Evolutionary conservation across 2,329 filamentous ascomycete species (phyloP).

Genomic region (Aspergillus ustus): DNA sequence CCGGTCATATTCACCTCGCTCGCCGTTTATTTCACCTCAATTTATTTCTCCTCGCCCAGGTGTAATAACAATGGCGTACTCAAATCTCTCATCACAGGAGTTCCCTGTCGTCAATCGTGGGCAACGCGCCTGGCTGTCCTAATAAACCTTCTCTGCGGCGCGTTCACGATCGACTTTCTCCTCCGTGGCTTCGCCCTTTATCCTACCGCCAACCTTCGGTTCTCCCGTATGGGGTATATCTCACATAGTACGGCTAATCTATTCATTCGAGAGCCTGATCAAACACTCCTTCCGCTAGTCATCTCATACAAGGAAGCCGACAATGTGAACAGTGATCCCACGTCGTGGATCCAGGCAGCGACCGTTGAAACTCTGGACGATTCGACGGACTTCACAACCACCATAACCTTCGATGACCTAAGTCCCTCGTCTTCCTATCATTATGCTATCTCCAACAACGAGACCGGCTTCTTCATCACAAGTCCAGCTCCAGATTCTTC

Average conservation of each 20-base stretch:
- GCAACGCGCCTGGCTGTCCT: constrained; percentile 70
- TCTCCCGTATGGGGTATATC: constrained; percentile 85
- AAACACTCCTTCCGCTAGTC: constrained; percentile 73
- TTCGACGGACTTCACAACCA: constrained; percentile 80
- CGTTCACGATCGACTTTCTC: constrained; percentile 76
- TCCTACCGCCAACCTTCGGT: constrained; percentile 75
- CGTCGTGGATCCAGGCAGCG: constrained; percentile 68
- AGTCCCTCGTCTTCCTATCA: constrained; percentile 76
- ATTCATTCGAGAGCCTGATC: constrained; percentile 81
- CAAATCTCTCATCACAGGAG: constrained; percentile 73
- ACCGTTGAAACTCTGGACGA: constrained; percentile 69
- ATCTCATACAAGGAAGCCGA: constrained; percentile 62
- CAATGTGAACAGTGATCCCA: constrained; percentile 25
- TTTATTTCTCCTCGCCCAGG: constrained; percentile 26
- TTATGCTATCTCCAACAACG: constrained; percentile 85
- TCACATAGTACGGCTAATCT: constrained; percentile 79
- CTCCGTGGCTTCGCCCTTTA: constrained; percentile 74
- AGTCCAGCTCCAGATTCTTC: constrained; percentile 71
- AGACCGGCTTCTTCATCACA: constrained; percentile 78
- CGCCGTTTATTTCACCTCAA: constrained; percentile 51
- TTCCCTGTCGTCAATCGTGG: constrained; percentile 72
- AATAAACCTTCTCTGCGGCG: constrained; percentile 72
- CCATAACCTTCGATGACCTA: constrained; percentile 69
- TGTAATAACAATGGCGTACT: constrained; percentile 42
- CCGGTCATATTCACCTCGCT: constrained; percentile 47